Evolutionary conservation across 208 protist genomes (phyloP).

Genomic region (Trypanosoma cruzi): DNA sequence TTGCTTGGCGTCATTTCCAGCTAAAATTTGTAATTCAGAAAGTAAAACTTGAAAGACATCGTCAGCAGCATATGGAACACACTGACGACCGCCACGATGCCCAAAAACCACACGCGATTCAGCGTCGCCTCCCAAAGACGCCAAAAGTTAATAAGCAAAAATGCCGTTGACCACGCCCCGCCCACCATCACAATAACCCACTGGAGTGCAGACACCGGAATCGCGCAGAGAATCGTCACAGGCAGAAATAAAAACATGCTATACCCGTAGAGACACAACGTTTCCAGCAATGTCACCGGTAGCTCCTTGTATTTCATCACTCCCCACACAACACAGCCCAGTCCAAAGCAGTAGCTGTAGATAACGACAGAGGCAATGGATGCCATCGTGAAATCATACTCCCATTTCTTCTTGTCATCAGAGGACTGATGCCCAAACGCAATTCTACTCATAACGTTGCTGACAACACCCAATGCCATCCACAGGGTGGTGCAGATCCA

Average conservation of each 20-base stretch:
- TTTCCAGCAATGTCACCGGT: slow-evolving; percentile 67
- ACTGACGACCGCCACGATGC: slow-evolving; percentile 56
- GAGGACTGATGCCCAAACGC: slow-evolving; percentile 38
- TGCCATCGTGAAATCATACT: slow-evolving; percentile 77
- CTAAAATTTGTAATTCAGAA: slow-evolving; percentile 75
- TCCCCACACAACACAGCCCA: slow-evolving; percentile 72
- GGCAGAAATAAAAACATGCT: slow-evolving; percentile 89
- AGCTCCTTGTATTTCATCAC: slow-evolving; percentile 88
- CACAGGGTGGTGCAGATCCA: slow-evolving; percentile 93
- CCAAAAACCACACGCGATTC: slow-evolving; percentile 65
- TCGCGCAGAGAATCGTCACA: slow-evolving; percentile 71
- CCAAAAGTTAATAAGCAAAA: slow-evolving; percentile 84
- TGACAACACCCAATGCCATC: slow-evolving; percentile 84
- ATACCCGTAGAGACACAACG: slow-evolving; percentile 89
- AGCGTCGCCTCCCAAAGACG: slow-evolving; percentile 75
- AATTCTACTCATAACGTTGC: slow-evolving; percentile 79
- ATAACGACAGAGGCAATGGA: slow-evolving; percentile 75
- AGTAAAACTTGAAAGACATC: slow-evolving; percentile 90
- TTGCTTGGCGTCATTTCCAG: not conserved
- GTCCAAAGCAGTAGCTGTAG: slow-evolving; percentile 88
- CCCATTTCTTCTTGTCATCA: slow-evolving; percentile 43
- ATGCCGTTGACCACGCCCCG: slow-evolving; percentile 71
- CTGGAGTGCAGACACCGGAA: slow-evolving; percentile 64
- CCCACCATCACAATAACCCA: slow-evolving; percentile 77
- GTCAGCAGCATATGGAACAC: slow-evolving; percentile 74